phyloP scores from a whole-genome alignment of 2,329 filamentous ascomycete species.

The Cordyceps javanica region DNA sequence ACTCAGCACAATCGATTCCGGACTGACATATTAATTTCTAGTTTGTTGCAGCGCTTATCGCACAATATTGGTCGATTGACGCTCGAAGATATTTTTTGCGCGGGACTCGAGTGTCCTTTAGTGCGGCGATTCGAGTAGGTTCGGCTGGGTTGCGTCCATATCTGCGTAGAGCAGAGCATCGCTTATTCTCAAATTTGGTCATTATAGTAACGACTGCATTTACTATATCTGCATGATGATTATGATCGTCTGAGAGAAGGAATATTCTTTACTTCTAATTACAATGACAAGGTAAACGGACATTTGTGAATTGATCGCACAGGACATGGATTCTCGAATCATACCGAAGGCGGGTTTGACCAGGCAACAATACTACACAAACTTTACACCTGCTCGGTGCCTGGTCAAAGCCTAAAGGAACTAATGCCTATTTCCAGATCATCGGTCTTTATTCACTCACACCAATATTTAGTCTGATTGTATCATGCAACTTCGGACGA shows the following conservation, averaged over 20 bases:
- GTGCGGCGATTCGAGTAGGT: background rate
- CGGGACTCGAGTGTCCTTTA: background rate
- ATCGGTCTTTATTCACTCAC: background rate
- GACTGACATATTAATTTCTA: background rate
- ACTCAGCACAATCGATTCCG: background rate
- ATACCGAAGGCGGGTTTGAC: background rate
- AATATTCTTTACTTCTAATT: background rate
- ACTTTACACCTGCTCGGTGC: background rate
- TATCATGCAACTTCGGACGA: background rate
- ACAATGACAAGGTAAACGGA: background rate
- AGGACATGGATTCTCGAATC: background rate
- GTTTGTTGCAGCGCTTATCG: background rate
- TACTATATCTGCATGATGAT: background rate
- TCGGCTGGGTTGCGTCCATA: background rate
- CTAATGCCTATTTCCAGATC: background rate
- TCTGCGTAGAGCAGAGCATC: background rate
- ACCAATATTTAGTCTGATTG: background rate
- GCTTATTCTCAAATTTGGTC: background rate
- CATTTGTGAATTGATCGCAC: background rate
- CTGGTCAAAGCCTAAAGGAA: background rate
- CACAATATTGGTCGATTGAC: background rate
- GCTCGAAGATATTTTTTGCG: background rate
- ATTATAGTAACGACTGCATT: background rate
- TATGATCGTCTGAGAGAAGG: background rate
- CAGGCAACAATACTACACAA: background rate